Percentiles rank a stretch among this genome's conserved stretches.
Conservation (phyloP, 2,329 filamentous ascomycete genomes). For the Didymella glomerata region DNA sequence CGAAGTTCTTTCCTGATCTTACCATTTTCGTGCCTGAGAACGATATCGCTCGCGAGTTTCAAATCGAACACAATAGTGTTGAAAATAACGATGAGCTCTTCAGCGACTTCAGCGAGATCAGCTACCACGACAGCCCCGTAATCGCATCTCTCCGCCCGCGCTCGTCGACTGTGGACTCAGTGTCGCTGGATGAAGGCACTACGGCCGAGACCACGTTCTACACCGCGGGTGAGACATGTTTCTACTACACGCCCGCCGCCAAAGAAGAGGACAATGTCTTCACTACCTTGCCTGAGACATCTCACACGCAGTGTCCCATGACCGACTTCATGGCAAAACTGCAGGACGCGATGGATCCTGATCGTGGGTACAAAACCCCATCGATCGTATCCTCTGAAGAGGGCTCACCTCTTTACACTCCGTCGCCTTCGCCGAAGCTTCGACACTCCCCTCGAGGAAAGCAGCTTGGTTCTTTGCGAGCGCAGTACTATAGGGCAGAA, state of each 20-base stretch:
- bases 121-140: background rate
- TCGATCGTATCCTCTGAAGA: background rate
- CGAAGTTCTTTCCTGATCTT: constrained; percentile 6
- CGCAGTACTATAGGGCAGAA: constrained; percentile 1
- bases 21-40: constrained; percentile 1
- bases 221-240: constrained; percentile 2
- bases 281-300: background rate
- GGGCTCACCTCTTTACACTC: background rate
- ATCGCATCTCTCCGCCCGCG: background rate
- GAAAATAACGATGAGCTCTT: background rate
- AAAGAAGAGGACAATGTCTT: constrained; percentile 15
- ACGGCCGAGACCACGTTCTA: background rate
- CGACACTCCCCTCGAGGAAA: background rate
- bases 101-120: background rate
- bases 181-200: background rate
- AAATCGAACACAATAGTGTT: background rate
- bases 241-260: background rate
- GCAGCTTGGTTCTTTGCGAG: background rate
- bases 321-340: background rate
- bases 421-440: constrained; percentile 4
- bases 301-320: background rate
- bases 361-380: background rate
- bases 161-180: background rate
- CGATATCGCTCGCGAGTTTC: background rate
- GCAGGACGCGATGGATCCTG: background rate